Evolutionary conservation across 257 asterid genomes (phyloP).

Genomic region (Scutellaria galericulata): DNA sequence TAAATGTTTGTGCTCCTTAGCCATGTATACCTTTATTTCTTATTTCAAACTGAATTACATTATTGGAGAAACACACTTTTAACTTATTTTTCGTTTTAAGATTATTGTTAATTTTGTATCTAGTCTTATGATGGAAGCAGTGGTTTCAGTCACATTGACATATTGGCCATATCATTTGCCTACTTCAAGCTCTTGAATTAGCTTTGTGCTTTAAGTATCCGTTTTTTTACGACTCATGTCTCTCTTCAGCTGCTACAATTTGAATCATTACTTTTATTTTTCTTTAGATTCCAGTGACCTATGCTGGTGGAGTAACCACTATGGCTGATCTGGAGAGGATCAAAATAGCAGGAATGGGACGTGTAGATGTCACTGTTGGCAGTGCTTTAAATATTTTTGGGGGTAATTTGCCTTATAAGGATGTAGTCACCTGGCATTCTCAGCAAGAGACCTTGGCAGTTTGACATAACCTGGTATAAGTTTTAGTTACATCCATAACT

Average conservation of each 20-base stretch:
- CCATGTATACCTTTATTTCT: neutral
- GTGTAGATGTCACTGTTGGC: slow-evolving; percentile 93
- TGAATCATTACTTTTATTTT: slow-evolving; percentile 18
- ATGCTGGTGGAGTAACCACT: slow-evolving; percentile 89
- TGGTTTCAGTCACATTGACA: slow-evolving; percentile 8
- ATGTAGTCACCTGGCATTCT: slow-evolving; percentile 87
- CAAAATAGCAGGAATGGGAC: slow-evolving; percentile 74
- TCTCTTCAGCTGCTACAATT: slow-evolving; percentile 1
- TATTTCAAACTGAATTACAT: neutral
- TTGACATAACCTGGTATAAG: slow-evolving; percentile 32
- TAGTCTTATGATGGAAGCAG: neutral
- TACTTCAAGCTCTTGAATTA: neutral
- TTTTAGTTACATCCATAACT: slow-evolving; percentile 2
- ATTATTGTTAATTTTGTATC: neutral
- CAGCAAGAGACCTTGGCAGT: slow-evolving; percentile 58
- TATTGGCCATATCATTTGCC: neutral
- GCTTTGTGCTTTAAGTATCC: neutral
- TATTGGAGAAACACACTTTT: neutral
- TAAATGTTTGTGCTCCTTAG: slow-evolving; percentile 1
- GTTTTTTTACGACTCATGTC: neutral
- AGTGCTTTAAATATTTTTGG: slow-evolving; percentile 96
- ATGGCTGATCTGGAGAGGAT: slow-evolving; percentile 87
- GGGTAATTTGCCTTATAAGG: slow-evolving; percentile 80
- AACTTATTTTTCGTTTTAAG: neutral
- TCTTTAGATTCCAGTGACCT: slow-evolving; percentile 86